phyloP scores from a whole-genome alignment of 2,329 filamentous ascomycete species.

The Diaporthe destruens region DNA sequence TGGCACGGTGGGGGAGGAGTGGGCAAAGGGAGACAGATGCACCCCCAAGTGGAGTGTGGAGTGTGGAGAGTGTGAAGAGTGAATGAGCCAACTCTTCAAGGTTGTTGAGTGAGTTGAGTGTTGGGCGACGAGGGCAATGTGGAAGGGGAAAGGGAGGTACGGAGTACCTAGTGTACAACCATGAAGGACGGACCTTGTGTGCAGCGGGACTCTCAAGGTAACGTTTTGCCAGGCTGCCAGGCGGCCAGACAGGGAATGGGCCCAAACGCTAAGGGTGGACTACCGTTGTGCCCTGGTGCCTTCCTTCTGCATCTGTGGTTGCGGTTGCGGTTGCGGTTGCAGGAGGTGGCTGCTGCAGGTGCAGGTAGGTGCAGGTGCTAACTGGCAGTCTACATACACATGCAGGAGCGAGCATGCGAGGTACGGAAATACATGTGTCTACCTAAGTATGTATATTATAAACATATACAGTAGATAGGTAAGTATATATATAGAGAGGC shows the following conservation, averaged over 20 bases:
- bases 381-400: no score
- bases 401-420: neutral
- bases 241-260: neutral
- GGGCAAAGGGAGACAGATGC: neutral
- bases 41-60: neutral
- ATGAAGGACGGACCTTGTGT: slow-evolving; percentile 9
- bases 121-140: slow-evolving; percentile 19
- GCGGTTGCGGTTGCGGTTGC: neutral
- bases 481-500: neutral
- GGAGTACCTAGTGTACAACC: neutral
- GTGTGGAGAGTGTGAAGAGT: neutral
- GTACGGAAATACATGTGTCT: slow-evolving; percentile 14
- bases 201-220: slow-evolving; percentile 24
- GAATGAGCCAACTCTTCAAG: slow-evolving; percentile 3
- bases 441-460: neutral
- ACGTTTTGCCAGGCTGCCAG: slow-evolving; percentile 24
- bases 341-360: neutral
- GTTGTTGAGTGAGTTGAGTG: slow-evolving; percentile 6
- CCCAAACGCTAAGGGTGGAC: slow-evolving; percentile 17
- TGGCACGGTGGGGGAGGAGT: neutral
- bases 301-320: neutral
- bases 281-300: slow-evolving; percentile 7
- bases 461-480: neutral
- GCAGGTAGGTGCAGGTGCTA: no score
- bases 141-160: slow-evolving; percentile 5